Base-by-base conservation (phyloP, 2,329 filamentous ascomycete genomes). In the Thelonectria blattea region DNA sequence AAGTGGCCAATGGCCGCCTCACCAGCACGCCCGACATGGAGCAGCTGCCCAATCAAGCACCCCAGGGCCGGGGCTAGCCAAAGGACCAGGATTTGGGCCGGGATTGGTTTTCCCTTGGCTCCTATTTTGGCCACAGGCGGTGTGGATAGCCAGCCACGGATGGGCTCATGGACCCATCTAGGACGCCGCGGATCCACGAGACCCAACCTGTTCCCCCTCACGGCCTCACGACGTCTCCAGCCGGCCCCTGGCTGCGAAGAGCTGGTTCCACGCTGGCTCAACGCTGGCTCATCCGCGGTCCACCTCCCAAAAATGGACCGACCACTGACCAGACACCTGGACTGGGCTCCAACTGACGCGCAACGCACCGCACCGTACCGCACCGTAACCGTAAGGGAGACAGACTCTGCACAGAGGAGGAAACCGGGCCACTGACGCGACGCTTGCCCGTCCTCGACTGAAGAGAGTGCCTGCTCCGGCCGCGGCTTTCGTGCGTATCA, bases 11-110 rank as follows among this genome's bases (percentile, higher is more conserved):
- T 85, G 75, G 77, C 71, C 70, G 72, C 61, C 57, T 65, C 66
- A 69, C 57, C 64, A 68, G 60, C 66, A 74, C 73, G 73, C 74
- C 75, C 76, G 76, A 77, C 74, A 73, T 75, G 77, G 75, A 75
- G 71, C 71, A 75, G 69, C 73, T 81, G 77, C 80, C 83, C 79
- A 83, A 85, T 81, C 69, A 73, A 77, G 80, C 73, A 80, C 74
- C 73, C 68, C 71, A 77, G 66, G 71, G 69, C 81, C 79, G 80
- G 78, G 73, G 68, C 81, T 81, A 83, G 74, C 71, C 75, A 76
- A 71, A 73, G 69, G 75, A 71, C 72, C 72, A 78, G 75, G 73
- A 73, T 73, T 30, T 73, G 63, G 66, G 68, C 75, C 73, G 73
- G 76, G 72, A 73, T 74, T 74, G 69, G 68, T 66, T 69, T 66